phyloP scores from a whole-genome alignment of 805 yeast species.

The Monosporozyma solicola region DNA sequence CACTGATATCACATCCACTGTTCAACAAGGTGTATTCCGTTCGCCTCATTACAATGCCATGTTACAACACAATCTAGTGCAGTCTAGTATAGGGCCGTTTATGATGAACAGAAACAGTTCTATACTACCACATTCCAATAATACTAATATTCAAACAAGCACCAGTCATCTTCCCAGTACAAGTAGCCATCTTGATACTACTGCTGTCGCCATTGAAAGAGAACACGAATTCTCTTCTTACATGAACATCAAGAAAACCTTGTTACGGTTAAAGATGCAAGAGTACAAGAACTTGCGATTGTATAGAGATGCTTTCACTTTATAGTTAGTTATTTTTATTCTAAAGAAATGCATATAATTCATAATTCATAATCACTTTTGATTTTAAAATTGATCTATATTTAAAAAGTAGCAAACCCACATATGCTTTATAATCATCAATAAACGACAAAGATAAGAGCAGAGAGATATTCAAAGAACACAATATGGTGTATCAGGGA shows the following conservation, averaged over 20 bases:
- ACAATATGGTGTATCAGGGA: constrained; percentile 33
- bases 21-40: not conserved
- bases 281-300: constrained; percentile 20
- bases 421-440: not conserved
- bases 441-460: not conserved
- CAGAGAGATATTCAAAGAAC: not conserved
- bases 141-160: not conserved
- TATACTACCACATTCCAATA: not conserved
- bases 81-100: not conserved
- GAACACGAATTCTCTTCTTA: constrained; percentile 13
- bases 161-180: not conserved
- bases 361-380: not conserved
- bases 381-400: not conserved
- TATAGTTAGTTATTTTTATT: constrained; percentile 4
- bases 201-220: constrained; percentile 8
- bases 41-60: not conserved
- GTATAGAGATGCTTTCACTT: constrained; percentile 23
- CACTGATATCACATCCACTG: not conserved
- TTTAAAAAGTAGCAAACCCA: not conserved
- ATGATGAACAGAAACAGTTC: not conserved
- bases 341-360: not conserved
- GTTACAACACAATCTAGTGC: not conserved
- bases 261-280: constrained; percentile 14
- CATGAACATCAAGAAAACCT: constrained; percentile 10
- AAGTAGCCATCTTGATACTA: not conserved